phyloP scores from a whole-genome alignment of 306 rosid species.

The Benincasa hispida region DNA sequence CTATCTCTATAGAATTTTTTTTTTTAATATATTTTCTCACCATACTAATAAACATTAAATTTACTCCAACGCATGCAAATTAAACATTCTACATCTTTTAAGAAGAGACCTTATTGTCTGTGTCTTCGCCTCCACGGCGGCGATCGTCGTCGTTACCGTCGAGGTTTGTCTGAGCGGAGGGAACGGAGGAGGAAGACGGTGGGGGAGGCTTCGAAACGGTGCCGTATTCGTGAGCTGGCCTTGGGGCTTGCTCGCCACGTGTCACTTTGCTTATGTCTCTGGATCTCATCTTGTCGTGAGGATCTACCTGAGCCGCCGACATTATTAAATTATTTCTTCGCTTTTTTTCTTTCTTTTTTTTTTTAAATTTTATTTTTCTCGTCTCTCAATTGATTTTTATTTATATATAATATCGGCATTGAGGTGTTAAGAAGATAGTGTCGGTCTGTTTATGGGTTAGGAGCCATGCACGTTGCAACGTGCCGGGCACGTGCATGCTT shows the following conservation, averaged over 20 bases:
- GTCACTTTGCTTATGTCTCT: constrained; percentile 38
- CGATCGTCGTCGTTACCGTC: background rate
- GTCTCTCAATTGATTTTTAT: too few relatives aligned
- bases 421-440: background rate
- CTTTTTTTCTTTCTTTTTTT: too few relatives aligned
- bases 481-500: background rate
- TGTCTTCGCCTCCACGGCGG: background rate
- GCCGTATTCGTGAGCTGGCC: constrained; percentile 42
- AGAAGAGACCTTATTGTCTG: background rate
- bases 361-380: too few relatives aligned
- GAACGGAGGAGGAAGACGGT: background rate
- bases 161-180: constrained; percentile 15
- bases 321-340: background rate
- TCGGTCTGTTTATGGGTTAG: background rate
- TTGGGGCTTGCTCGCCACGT: constrained; percentile 36
- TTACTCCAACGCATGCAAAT: too few relatives aligned
- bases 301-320: constrained; percentile 33
- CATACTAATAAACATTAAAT: too few relatives aligned
- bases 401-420: background rate
- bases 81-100: too few relatives aligned
- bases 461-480: constrained; percentile 6
- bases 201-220: constrained; percentile 32
- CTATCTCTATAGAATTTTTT: too few relatives aligned
- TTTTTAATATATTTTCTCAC: too few relatives aligned
- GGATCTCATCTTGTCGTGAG: constrained; percentile 39